These are phyloP conservation scores for Acacia concinna DNA, from an alignment of 331 rosid species.

Conservation along the genomic window DNA sequence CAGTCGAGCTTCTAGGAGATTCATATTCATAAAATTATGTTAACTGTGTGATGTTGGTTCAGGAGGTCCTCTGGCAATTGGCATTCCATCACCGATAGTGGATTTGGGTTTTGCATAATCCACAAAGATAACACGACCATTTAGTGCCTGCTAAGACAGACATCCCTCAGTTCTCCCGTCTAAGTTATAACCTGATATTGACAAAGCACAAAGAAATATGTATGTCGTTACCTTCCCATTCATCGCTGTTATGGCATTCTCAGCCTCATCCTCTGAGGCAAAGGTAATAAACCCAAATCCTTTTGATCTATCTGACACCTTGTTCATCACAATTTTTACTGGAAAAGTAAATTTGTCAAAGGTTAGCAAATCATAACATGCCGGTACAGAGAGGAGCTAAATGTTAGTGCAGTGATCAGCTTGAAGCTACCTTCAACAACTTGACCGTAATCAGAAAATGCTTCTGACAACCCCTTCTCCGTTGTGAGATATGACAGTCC, in stretches of 20 bases:
- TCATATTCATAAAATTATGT: slow-evolving; percentile 20
- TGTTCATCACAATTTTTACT: slow-evolving; percentile 78
- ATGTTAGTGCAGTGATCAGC: slow-evolving; percentile 19
- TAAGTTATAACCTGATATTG: not conserved
- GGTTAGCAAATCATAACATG: slow-evolving; percentile 17
- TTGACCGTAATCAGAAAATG: slow-evolving; percentile 77
- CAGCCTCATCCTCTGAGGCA: slow-evolving; percentile 83
- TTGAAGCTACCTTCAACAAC: slow-evolving; percentile 71
- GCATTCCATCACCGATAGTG: slow-evolving; percentile 42
- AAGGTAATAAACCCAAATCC: slow-evolving; percentile 92
- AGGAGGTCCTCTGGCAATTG: slow-evolving; percentile 95
- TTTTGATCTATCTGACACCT: slow-evolving; percentile 73
- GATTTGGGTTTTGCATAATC: slow-evolving; percentile 72
- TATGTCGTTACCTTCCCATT: slow-evolving; percentile 66
- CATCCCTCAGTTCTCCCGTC: slow-evolving; percentile 22
- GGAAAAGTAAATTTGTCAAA: slow-evolving; percentile 39
- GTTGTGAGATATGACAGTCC: slow-evolving; percentile 76
- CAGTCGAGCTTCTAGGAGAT: slow-evolving; percentile 8
- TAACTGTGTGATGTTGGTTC: slow-evolving; percentile 32
- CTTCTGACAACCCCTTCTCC: slow-evolving; percentile 71
- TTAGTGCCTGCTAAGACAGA: slow-evolving; percentile 56
- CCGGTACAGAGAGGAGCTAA: slow-evolving; percentile 12
- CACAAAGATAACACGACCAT: slow-evolving; percentile 79
- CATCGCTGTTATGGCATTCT: slow-evolving; percentile 70
- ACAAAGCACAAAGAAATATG: not conserved